Evolutionary conservation across 768 basidiomycete species (phyloP), one percentile per base, ranked within the genome.

Genomic region (Termitomyces bulborhizus): DNA sequence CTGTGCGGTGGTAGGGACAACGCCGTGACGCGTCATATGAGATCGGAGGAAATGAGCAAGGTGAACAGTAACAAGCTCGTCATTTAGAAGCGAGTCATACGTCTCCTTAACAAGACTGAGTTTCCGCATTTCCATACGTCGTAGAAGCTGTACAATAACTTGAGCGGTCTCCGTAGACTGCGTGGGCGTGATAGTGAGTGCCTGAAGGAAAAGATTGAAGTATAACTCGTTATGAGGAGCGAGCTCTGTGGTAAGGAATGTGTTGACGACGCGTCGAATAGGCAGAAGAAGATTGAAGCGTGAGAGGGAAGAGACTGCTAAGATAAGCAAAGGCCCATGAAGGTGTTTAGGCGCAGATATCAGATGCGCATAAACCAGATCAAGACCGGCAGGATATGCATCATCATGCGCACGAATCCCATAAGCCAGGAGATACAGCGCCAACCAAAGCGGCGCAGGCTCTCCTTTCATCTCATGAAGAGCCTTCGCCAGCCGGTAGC

Each of bases 171-270:
- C 70, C 0, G 66, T 63, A 1, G 79, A 76, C 15, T 69, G 65
- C 3, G 71, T 69, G 13, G 76, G 73, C 46, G 72, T 68, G 51
- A 62, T 60, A 0, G 83, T 72, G 26, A 85, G 66, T 4, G 81
- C 76, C 48, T 75, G 74, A 18, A 85, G 74, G 46, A 85, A 67
- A 49, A 77, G 71, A 60, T 85, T 85, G 69, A 78, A 83, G 52
- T 76, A 68, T 27, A 71, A 60, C 32, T 57, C 42, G 18, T 58
- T 48, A 55, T 73, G 49, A 51, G 55, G 45, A 40, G 68, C 63
- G 34, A 74, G 54, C 15, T 65, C 61, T 3, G 71, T 69, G 31
- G 56, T 58, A 24, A 81, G 67, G 56, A 83, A 76, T 13, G 67
- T 64, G 34, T 76, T 66, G 9, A 80, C 62, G 26, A 84, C 60